Evolutionary conservation across 2,329 filamentous ascomycete species (phyloP).

Genomic region (Neonectria coccinea): DNA sequence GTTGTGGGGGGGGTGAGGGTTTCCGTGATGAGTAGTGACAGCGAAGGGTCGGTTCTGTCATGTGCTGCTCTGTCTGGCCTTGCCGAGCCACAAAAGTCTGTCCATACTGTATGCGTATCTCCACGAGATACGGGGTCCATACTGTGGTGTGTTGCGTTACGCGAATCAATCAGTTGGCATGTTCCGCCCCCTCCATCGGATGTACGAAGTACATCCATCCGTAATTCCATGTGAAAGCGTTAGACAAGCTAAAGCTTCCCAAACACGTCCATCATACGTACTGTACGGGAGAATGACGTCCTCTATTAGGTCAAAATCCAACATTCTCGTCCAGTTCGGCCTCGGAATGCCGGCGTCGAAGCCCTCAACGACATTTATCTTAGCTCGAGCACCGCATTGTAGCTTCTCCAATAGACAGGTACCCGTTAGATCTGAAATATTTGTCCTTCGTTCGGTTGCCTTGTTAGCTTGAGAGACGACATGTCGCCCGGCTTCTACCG

Average conservation of each 20-base stretch:
- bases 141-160: not conserved
- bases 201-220: not conserved
- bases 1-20: conserved; percentile 25
- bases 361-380: not conserved
- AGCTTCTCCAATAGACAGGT: conserved; percentile 6
- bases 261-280: conserved; percentile 2
- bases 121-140: conserved; percentile 3
- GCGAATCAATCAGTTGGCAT: not conserved
- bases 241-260: conserved; percentile 12
- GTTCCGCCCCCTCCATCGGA: not conserved
- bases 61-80: not conserved
- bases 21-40: conserved; percentile 13
- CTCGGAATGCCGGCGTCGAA: not conserved
- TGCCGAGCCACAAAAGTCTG: conserved; percentile 9
- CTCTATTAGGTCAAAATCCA: not conserved
- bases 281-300: not conserved
- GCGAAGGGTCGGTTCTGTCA: conserved; percentile 8
- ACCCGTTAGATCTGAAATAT: not conserved
- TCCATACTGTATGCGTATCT: not conserved
- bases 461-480: conserved; percentile 8
- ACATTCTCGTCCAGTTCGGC: conserved; percentile 1
- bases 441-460: conserved; percentile 1
- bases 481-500: conserved; percentile 18
- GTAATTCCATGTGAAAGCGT: conserved; percentile 15
- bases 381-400: not conserved